Conservation (phyloP, 331 rosid species). For the Quercus phellos region DNA sequence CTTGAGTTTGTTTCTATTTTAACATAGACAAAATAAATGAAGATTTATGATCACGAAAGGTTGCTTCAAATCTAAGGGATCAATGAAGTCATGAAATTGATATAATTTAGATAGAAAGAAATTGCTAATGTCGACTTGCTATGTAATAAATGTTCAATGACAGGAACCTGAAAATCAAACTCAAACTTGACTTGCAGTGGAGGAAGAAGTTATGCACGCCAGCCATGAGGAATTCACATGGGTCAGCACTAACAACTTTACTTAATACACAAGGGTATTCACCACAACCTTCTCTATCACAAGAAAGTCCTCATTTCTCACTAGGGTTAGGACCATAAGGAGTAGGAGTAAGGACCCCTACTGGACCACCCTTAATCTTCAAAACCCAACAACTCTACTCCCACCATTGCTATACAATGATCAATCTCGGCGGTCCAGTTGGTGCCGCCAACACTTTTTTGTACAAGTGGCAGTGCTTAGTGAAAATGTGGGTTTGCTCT, state of each 20-base stretch:
- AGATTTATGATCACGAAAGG: not conserved
- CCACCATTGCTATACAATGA: not conserved
- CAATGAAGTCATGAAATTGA: not conserved
- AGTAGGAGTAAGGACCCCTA: constrained; percentile 13
- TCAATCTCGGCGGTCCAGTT: constrained; percentile 10
- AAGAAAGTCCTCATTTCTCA: not conserved
- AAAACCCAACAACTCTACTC: constrained; percentile 21
- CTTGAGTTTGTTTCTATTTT: not conserved
- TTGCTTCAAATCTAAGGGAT: not conserved
- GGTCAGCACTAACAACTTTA: constrained; percentile 21
- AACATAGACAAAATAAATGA: not conserved
- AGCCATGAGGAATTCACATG: constrained; percentile 61
- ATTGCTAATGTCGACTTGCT: not conserved
- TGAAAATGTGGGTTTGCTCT: constrained; percentile 20
- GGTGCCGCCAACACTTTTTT: not conserved
- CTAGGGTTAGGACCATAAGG: constrained; percentile 41
- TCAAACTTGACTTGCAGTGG: not conserved
- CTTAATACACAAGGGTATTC: constrained; percentile 11
- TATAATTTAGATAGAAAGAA: not conserved
- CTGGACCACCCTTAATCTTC: constrained; percentile 41
- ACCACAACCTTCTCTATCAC: constrained; percentile 21
- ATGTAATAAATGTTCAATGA: constrained; percentile 16
- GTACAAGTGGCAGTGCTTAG: constrained; percentile 10
- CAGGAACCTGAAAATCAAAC: constrained; percentile 1
- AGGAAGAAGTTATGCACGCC: constrained; percentile 3